Conservation (phyloP, 1,139 yeast genomes). For the Taphrina flavorubra region DNA sequence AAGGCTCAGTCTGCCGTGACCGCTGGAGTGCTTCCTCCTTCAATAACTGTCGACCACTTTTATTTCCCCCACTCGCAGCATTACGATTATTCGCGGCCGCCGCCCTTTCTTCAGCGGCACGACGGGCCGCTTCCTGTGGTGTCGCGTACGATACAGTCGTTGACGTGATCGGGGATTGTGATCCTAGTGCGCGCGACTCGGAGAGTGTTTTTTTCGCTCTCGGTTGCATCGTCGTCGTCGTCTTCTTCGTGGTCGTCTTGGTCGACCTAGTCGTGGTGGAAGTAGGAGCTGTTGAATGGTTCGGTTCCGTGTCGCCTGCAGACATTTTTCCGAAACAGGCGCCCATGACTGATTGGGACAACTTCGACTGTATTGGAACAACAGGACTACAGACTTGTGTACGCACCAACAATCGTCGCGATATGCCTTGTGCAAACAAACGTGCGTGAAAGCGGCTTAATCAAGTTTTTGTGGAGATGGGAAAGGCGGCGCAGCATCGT, state of each 20-base stretch:
- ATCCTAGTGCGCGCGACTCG: slow-evolving; percentile 21
- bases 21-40: slow-evolving; percentile 18
- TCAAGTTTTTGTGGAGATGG: no score
- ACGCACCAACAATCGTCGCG: no score
- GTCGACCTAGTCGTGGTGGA: not conserved
- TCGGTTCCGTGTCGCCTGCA: not conserved
- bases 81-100: not conserved
- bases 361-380: no score
- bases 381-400: no score
- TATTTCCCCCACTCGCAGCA: not conserved
- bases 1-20: not conserved
- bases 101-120: slow-evolving; percentile 19
- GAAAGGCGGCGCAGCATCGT: no score
- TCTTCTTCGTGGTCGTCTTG: not conserved
- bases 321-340: slow-evolving; percentile 20
- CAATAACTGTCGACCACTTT: slow-evolving; percentile 16
- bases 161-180: not conserved
- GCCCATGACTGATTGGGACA: no score
- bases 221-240: not conserved
- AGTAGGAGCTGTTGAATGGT: not conserved
- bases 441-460: no score
- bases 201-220: not conserved
- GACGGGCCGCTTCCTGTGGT: slow-evolving; percentile 16
- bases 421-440: no score
- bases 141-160: not conserved